Base-by-base conservation (phyloP, 2,329 filamentous ascomycete species). In the Nannizziopsis arthrosporioides region DNA sequence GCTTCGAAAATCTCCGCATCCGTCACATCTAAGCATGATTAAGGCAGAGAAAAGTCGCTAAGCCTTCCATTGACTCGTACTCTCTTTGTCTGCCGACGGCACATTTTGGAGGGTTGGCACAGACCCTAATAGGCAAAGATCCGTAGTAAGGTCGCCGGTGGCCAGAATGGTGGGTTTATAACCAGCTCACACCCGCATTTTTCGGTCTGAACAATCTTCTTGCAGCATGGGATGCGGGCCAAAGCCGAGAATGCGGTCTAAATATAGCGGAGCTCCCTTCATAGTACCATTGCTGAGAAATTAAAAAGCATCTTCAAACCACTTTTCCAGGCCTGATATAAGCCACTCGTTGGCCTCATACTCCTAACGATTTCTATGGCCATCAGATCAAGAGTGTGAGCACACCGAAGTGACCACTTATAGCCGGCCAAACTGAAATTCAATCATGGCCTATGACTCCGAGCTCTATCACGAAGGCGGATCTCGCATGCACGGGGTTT, bases 81-180 rank as follows among this genome's bases (percentile, higher is more conserved):
- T 42, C 32, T 41, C 43, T 46, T 50, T 46, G 44, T 50, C 42
- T 15, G 42, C 30, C 38, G 22, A 27, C 22, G 22, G 22, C 22
- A 27, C 22, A 27, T 42, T 32, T 12, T 46, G 27, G 42, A 18
- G 18, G 43, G 36, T 7, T 37, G 40, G 38, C 31, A 42, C 48
- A 42, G 32, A 12, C 14, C 43, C 35, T 39, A 12, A 38, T 45
- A 45, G 34, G 35, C 43, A 45, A 22, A 32, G 35, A 45, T 11
- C n/a, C n/a, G 30, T 5, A 31, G 17, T 11, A 32, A 15, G 14
- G 7, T 36, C 18, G 38, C 22, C 22, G 22, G 22, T 27, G 22
- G 22, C 22, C 32, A n/a, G 42, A n/a, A 37, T 27, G 14, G 32
- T 7, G 22, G 22, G 11, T 18, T 9, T 39, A 45, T 45, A 38